A percentile compares a stretch with the other conserved stretches of the same genome.
Evolutionary conservation across 2,329 filamentous ascomycete species (phyloP).

Genomic region (Fusarium udum): DNA sequence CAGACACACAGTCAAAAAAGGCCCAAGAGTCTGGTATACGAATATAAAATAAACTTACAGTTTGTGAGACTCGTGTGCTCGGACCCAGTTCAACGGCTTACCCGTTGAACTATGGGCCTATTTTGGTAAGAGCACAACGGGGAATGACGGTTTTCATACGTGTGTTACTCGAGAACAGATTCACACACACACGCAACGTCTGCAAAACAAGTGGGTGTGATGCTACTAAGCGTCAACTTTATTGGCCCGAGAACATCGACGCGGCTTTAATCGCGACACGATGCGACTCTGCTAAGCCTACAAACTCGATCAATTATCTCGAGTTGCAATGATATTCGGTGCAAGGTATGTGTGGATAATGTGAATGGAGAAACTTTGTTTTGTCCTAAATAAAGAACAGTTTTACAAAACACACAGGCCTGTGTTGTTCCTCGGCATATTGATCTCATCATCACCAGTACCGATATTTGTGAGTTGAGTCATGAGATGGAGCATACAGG

Average conservation of each 20-base stretch:
- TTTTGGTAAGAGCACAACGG: constrained; percentile 8
- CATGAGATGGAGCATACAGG: not conserved
- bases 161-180: constrained; percentile 17
- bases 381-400: constrained; percentile 16
- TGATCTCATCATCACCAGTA: not conserved
- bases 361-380: constrained; percentile 22
- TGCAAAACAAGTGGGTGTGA: constrained; percentile 15
- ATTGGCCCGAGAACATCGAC: constrained; percentile 11
- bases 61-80: constrained; percentile 17
- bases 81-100: constrained; percentile 19
- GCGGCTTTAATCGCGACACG: constrained; percentile 16
- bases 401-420: not conserved
- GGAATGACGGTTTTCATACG: constrained; percentile 36
- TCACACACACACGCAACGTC: constrained; percentile 16
- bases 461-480: not conserved
- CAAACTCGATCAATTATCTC: constrained; percentile 14
- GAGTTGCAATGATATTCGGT: not conserved
- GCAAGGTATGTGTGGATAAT: constrained; percentile 11
- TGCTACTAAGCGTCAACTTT: not conserved
- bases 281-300: constrained; percentile 14
- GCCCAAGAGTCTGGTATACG: constrained; percentile 24
- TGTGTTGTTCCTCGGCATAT: not conserved
- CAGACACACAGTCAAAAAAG: constrained; percentile 5
- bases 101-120: constrained; percentile 10
- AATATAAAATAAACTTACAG: not conserved